Conservation (phyloP, 495 filamentous ascomycete species). For the Xylaria intraflava region DNA sequence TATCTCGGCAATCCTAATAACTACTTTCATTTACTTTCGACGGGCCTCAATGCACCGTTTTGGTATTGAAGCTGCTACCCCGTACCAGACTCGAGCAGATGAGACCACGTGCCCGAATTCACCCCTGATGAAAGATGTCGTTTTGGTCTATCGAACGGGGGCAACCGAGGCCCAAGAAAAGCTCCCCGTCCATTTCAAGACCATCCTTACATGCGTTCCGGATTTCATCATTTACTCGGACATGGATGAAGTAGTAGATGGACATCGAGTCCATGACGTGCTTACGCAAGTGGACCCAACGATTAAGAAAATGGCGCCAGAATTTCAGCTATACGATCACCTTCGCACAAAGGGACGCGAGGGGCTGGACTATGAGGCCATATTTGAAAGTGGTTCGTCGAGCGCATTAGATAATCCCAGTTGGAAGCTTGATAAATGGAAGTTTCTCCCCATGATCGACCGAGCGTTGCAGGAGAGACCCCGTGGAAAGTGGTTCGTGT, state of each 20-base stretch:
- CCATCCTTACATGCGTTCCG: slow-evolving; percentile 9
- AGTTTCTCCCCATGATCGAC: slow-evolving; percentile 10
- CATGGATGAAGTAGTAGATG: slow-evolving; percentile 12
- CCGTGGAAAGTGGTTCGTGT: slow-evolving; percentile 11
- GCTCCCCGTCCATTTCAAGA: slow-evolving; percentile 9
- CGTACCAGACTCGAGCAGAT: not conserved
- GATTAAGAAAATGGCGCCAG: slow-evolving; percentile 4
- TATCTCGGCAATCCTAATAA: not conserved
- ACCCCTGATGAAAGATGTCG: slow-evolving; percentile 10
- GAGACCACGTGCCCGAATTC: slow-evolving; percentile 8
- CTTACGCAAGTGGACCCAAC: slow-evolving; percentile 8
- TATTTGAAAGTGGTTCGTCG: slow-evolving; percentile 4
- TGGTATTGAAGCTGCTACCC: not conserved
- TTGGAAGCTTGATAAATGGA: slow-evolving; percentile 14
- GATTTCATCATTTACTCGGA: slow-evolving; percentile 12
- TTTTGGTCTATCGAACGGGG: slow-evolving; percentile 9
- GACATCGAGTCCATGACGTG: slow-evolving; percentile 5
- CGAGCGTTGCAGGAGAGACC: slow-evolving; percentile 2
- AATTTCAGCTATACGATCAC: slow-evolving; percentile 10
- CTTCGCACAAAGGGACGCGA: slow-evolving; percentile 6
- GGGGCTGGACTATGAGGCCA: slow-evolving; percentile 5
- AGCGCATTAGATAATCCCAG: slow-evolving; percentile 9
- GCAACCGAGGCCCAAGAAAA: slow-evolving; percentile 10
- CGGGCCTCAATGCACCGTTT: not conserved
- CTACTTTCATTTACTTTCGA: slow-evolving; percentile 1